Conservation (phyloP, 495 filamentous ascomycete genomes). For the Lindgomyces ingoldianus region DNA sequence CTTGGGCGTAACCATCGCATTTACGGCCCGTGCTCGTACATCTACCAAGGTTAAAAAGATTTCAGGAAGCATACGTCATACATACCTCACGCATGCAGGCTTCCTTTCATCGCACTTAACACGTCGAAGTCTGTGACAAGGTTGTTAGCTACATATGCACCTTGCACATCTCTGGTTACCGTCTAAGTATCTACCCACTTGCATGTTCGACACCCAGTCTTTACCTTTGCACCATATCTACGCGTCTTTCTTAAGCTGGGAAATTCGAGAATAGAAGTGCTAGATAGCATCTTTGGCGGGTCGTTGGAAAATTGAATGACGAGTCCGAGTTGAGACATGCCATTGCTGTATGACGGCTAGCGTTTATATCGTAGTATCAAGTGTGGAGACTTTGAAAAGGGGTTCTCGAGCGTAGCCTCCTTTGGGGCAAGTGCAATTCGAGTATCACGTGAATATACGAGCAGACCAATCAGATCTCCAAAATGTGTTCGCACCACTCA, state of each 20-base stretch:
- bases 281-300: not conserved
- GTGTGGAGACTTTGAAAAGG: not conserved
- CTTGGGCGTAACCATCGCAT: conserved; percentile 46
- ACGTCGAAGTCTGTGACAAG: conserved; percentile 48
- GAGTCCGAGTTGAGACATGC: not conserved
- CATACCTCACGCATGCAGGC: conserved; percentile 46
- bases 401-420: not conserved
- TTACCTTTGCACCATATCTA: conserved; percentile 42
- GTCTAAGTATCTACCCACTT: too few relatives aligned
- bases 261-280: not conserved
- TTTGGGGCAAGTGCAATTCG: not conserved
- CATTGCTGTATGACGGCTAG: not conserved
- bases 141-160: not conserved
- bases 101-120: conserved; percentile 62
- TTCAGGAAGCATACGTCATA: too few relatives aligned
- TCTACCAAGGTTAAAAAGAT: conserved; percentile 46
- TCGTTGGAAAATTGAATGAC: not conserved
- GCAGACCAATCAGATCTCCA: not conserved
- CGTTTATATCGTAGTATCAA: too few relatives aligned
- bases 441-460: not conserved
- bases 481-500: too few relatives aligned
- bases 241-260: conserved; percentile 12
- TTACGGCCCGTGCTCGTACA: conserved; percentile 56
- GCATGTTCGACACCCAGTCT: conserved; percentile 54
- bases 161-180: too few relatives aligned